Percentiles rank a stretch among this genome's conserved stretches.
phyloP scores from a whole-genome alignment of 2,329 filamentous ascomycete species.

The Periconia macrospinosa region DNA sequence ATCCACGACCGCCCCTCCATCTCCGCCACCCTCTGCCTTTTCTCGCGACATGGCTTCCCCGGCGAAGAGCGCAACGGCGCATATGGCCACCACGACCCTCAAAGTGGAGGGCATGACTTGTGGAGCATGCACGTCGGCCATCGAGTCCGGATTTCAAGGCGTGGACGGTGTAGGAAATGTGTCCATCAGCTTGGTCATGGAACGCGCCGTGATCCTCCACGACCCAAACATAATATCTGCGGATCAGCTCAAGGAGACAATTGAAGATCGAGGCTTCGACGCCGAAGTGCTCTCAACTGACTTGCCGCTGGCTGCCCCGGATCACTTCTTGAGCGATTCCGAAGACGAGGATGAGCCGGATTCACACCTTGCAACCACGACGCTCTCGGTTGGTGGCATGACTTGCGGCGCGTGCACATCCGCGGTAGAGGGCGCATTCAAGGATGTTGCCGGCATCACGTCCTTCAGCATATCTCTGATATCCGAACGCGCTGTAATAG shows the following conservation, averaged over 20 bases:
- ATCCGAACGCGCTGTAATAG: constrained; percentile 81
- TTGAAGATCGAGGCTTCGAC: constrained; percentile 91
- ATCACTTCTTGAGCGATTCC: constrained; percentile 41
- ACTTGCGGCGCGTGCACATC: constrained; percentile 89
- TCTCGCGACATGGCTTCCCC: constrained; percentile 27
- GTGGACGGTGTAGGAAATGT: constrained; percentile 81
- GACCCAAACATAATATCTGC: constrained; percentile 74
- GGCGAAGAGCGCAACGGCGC: constrained; percentile 45
- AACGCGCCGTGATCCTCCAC: constrained; percentile 92
- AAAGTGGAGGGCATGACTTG: constrained; percentile 87
- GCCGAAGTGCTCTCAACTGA: constrained; percentile 85
- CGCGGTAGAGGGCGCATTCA: constrained; percentile 79
- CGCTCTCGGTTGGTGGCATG: constrained; percentile 81
- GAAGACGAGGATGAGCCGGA: constrained; percentile 33
- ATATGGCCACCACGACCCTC: constrained; percentile 85
- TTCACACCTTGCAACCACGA: constrained; percentile 62
- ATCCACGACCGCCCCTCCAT: constrained; percentile 1
- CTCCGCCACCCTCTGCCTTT: neutral
- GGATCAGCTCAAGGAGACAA: constrained; percentile 77
- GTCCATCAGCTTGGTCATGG: constrained; percentile 91
- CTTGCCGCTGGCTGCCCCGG: constrained; percentile 57
- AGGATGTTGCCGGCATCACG: constrained; percentile 71
- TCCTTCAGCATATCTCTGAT: constrained; percentile 81
- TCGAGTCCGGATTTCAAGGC: constrained; percentile 86
- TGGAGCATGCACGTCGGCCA: constrained; percentile 92